Evolutionary conservation across 495 filamentous ascomycete genomes (phyloP).

Genomic region (Podospora australis): DNA sequence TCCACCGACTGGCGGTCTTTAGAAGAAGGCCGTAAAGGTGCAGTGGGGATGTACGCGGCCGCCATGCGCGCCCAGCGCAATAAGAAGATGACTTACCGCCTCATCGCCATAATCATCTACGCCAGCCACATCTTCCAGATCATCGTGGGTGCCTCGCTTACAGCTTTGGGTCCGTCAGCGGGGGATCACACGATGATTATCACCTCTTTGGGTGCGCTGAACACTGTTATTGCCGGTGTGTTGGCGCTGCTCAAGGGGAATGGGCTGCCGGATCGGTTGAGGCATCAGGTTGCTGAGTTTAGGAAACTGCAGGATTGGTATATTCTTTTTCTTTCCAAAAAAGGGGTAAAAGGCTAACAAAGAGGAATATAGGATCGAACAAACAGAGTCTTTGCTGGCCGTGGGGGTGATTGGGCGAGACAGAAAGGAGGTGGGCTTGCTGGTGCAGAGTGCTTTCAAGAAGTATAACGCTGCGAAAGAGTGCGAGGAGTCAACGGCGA

Average conservation of each 20-base stretch:
- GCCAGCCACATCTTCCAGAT: constrained; percentile 36
- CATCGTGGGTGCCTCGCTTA: constrained; percentile 40
- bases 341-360: too few relatives aligned
- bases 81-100: constrained; percentile 20
- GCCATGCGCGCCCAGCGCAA: constrained; percentile 24
- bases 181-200: constrained; percentile 31
- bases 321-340: too few relatives aligned
- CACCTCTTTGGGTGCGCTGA: constrained; percentile 41
- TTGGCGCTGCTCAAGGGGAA: constrained; percentile 42
- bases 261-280: constrained; percentile 35
- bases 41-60: constrained; percentile 33
- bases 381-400: constrained; percentile 29
- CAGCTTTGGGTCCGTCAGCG: constrained; percentile 38
- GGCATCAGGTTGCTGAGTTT: constrained; percentile 37
- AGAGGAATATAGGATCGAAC: too few relatives aligned
- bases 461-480: constrained; percentile 39
- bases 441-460: constrained; percentile 40
- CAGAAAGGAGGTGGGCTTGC: constrained; percentile 36
- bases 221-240: constrained; percentile 45
- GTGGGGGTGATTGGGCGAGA: constrained; percentile 39
- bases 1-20: constrained; percentile 24
- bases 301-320: constrained; percentile 34
- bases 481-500: constrained; percentile 25
- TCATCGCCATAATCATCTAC: constrained; percentile 31
- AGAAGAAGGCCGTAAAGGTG: constrained; percentile 33